Percentiles rank a stretch among this genome's conserved stretches.
Evolutionary conservation across 495 filamentous ascomycete genomes (phyloP).

Genomic region (Thermochaetoides thermophila): DNA sequence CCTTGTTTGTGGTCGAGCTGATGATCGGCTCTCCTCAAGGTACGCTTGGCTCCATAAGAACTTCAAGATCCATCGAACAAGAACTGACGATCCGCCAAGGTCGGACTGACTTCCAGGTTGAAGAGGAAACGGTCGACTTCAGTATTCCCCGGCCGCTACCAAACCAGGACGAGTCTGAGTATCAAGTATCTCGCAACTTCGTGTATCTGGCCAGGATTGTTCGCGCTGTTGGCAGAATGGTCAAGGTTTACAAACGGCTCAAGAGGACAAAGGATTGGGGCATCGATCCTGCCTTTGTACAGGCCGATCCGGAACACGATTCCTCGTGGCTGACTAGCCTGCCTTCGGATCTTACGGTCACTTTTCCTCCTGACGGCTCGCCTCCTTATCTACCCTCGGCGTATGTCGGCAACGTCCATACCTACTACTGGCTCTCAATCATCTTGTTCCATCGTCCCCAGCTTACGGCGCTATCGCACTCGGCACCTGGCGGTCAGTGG

Average conservation of each 20-base stretch:
- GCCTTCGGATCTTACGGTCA: slow-evolving; percentile 64
- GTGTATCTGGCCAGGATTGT: slow-evolving; percentile 64
- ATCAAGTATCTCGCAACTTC: slow-evolving; percentile 66
- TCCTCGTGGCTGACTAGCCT: slow-evolving; percentile 67
- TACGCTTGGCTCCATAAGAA: slow-evolving; percentile 19
- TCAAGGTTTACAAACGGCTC: slow-evolving; percentile 57
- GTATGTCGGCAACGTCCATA: slow-evolving; percentile 85
- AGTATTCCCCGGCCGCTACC: slow-evolving; percentile 44
- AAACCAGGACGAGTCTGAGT: slow-evolving; percentile 63
- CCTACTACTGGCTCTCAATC: slow-evolving; percentile 75
- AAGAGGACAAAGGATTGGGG: slow-evolving; percentile 84
- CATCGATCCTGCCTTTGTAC: slow-evolving; percentile 68
- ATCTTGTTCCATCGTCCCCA: slow-evolving; percentile 87
- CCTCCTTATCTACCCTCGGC: slow-evolving; percentile 79
- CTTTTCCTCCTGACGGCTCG: slow-evolving; percentile 62
- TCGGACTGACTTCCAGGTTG: slow-evolving; percentile 66
- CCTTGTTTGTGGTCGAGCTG: slow-evolving; percentile 68
- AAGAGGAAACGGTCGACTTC: slow-evolving; percentile 65
- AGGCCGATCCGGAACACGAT: slow-evolving; percentile 56
- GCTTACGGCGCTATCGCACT: slow-evolving; percentile 59
- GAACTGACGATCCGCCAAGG: slow-evolving; percentile 36
- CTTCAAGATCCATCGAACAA: background rate
- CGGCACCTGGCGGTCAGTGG: slow-evolving; percentile 61
- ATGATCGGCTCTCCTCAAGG: slow-evolving; percentile 96
- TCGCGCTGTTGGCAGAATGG: slow-evolving; percentile 63